Percentiles rank a stretch among this genome's conserved stretches.
Conservation (phyloP, 1,139 yeast species). For the Candida glucosophila region DNA sequence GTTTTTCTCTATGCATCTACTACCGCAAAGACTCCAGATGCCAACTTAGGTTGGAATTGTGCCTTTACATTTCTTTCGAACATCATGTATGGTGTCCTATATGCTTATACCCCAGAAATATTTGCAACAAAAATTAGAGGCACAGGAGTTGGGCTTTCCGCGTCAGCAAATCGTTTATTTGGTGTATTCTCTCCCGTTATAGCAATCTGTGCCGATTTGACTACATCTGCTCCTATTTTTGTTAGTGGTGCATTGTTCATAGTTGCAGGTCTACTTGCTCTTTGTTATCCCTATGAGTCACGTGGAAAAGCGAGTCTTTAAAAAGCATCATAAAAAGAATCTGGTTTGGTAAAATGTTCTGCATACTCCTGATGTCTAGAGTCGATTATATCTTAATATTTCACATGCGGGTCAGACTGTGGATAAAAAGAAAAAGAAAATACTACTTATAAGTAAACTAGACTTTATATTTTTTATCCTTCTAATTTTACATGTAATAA, state of each 20-base stretch:
- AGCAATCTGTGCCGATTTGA: constrained; percentile 34
- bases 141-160: constrained; percentile 35
- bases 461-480: no score
- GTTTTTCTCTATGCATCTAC: constrained; percentile 32
- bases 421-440: no score
- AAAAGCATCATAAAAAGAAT: no score
- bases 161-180: constrained; percentile 32
- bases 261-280: constrained; percentile 23
- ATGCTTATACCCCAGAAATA: constrained; percentile 39
- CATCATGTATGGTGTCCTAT: constrained; percentile 37
- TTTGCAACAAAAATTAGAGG: constrained; percentile 34
- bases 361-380: no score
- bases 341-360: no score
- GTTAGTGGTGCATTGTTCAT: constrained; percentile 36
- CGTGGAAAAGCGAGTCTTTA: constrained; percentile 18
- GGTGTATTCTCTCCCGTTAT: constrained; percentile 39
- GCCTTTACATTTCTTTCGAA: constrained; percentile 32
- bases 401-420: no score
- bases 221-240: constrained; percentile 35
- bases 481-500: no score
- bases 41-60: constrained; percentile 36
- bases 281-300: constrained; percentile 35
- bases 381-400: no score
- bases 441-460: no score
- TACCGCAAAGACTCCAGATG: constrained; percentile 30